Conservation (phyloP, 805 yeast species). For the Blastobotrys muscicola region DNA sequence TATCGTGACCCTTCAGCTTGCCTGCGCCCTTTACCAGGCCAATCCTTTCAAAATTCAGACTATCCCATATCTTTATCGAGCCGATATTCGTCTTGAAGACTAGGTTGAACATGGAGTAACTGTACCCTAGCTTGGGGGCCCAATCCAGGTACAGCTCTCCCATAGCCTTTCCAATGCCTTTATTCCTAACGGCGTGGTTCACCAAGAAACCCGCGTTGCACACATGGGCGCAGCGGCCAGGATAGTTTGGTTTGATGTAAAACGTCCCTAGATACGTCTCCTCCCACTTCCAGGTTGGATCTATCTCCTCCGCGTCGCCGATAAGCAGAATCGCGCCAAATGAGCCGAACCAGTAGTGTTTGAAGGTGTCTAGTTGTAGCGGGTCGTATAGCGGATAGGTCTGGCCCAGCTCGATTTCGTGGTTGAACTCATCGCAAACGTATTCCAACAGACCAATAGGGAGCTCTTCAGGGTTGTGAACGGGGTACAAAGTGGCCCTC, state of each 20-base stretch:
- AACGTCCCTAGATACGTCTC: constrained; percentile 56
- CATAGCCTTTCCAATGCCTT: constrained; percentile 58
- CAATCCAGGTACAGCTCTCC: constrained; percentile 57
- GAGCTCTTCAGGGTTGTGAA: constrained; percentile 38
- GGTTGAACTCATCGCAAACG: constrained; percentile 46
- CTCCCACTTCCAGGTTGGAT: constrained; percentile 35
- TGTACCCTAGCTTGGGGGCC: constrained; percentile 75
- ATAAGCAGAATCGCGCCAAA: constrained; percentile 56
- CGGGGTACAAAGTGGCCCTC: constrained; percentile 53
- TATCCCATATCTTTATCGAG: constrained; percentile 72
- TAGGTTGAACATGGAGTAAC: constrained; percentile 75
- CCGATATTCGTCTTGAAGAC: constrained; percentile 78
- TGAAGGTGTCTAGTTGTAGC: constrained; percentile 41
- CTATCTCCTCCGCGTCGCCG: constrained; percentile 26
- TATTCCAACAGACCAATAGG: constrained; percentile 42
- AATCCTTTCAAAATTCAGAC: constrained; percentile 67
- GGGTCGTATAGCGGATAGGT: constrained; percentile 54
- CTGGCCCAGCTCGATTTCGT: constrained; percentile 58
- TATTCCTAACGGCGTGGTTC: constrained; percentile 47
- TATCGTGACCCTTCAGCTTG: constrained; percentile 49
- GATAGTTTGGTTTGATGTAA: constrained; percentile 78
- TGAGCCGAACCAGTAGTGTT: constrained; percentile 55
- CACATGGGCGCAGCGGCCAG: constrained; percentile 75
- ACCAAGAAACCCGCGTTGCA: constrained; percentile 88
- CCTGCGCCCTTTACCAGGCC: constrained; percentile 74